Evolutionary conservation across 148 eudicot species (phyloP).

Genomic region (Nepenthes mirabilis): DNA sequence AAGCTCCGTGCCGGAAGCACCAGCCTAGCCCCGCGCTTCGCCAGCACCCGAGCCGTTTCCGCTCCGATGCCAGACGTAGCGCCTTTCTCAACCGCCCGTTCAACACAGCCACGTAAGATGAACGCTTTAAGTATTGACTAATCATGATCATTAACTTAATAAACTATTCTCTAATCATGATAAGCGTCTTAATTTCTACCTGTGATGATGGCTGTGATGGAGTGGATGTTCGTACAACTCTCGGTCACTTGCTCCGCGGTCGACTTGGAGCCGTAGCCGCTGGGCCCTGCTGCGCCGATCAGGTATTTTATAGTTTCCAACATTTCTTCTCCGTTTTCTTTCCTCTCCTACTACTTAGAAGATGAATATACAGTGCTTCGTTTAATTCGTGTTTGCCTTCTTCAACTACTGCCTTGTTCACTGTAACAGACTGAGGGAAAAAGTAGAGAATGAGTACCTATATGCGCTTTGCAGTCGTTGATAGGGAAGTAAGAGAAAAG

Average conservation of each 20-base stretch:
- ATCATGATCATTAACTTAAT: not conserved
- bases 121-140: conserved; percentile 5
- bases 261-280: conserved; percentile 80
- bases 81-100: conserved; percentile 18
- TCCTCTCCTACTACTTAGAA: not conserved
- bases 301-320: conserved; percentile 56
- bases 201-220: conserved; percentile 79
- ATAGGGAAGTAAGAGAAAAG: not conserved
- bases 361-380: not conserved
- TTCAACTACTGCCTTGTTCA: not conserved
- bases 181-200: conserved; percentile 20
- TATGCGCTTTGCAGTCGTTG: not conserved
- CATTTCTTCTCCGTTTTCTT: conserved; percentile 19
- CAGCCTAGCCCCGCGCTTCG: conserved; percentile 64
- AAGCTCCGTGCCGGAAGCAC: conserved; percentile 60
- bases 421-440: not conserved
- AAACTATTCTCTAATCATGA: not conserved
- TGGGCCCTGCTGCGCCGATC: conserved; percentile 61
- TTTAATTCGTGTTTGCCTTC: not conserved
- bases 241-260: conserved; percentile 78
- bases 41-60: conserved; percentile 81
- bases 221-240: conserved; percentile 27
- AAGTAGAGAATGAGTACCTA: not conserved
- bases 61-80: conserved; percentile 98
- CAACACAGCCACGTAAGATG: conserved; percentile 7